Base-by-base conservation (phyloP, 75 land plant genomes). In the Cunninghamia lanceolata region DNA sequence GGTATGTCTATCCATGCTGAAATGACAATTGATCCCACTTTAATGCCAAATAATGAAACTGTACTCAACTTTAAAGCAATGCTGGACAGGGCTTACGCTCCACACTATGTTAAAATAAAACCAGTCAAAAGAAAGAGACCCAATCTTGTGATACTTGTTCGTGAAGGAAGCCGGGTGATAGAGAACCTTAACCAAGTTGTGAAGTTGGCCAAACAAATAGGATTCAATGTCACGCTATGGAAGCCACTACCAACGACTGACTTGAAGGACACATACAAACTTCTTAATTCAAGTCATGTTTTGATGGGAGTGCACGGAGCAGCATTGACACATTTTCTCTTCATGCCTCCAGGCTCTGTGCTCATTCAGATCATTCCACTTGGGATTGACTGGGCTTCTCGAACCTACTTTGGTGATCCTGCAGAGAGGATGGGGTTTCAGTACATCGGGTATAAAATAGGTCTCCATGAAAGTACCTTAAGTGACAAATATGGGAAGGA, bases 271-370 rank as follows among this genome's bases (percentile, higher is more conserved):
- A 45, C 88, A n/a, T 92, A 91, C 86, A 32, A 45, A 85, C 11
- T 82, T 35, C 80, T 92, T 53, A 86, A 86, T 84, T 46, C 25
- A 17, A 87, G 85, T 47, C 92, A 92, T 46, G 88, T 88, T 19
- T 70, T 92, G 71, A 83, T 92, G 88, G 93, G 93, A 3, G 93
- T 92, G 36, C 93, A 92, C 74, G 93, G 93, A 25, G 93, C 93
- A 15, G 93, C 90, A 19, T 28, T 90, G 88, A 92, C 93, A 8
- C 93, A 92, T 52, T 88, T 92, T 68, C 74, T 92, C 42, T 92
- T 92, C 90, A 86, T 92, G 93, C 87, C 89, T 30, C 92, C 90
- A 9, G 92, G 92, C 53, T 66, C 90, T 14, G 91, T 89, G 53
- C 85, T 92, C 86, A 88, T 92, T 43, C 93, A 92, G 84, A 83